Evolutionary conservation across 1,139 yeast species (phyloP).

Genomic region (Pichia sp.): DNA sequence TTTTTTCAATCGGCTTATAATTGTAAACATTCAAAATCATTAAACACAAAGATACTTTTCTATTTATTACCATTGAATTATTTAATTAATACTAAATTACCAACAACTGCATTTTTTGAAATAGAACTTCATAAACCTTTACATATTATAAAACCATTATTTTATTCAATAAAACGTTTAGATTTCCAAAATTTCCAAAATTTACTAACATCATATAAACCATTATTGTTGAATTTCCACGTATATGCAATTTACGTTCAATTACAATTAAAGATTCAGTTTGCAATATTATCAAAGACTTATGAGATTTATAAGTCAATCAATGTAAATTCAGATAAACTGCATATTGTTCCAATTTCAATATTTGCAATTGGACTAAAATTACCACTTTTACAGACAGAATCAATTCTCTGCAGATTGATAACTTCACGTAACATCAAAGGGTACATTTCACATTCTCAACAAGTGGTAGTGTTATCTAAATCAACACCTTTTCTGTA

Average conservation of each 20-base stretch:
- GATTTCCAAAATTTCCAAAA: constrained; percentile 45
- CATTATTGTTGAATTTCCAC: constrained; percentile 49
- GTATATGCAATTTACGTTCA: constrained; percentile 55
- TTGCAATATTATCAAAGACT: background rate
- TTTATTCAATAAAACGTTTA: constrained; percentile 48
- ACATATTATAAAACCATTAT: constrained; percentile 12
- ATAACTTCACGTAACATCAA: constrained; percentile 3
- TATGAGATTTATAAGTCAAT: background rate
- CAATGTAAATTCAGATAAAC: background rate
- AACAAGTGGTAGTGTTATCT: constrained; percentile 4
- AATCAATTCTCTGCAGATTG: constrained; percentile 3
- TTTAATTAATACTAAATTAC: constrained; percentile 38
- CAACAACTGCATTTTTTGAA: constrained; percentile 32
- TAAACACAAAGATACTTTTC: constrained; percentile 33
- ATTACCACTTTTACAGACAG: background rate
- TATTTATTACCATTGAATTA: constrained; percentile 52
- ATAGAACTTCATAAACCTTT: constrained; percentile 30
- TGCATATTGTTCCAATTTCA: constrained; percentile 35
- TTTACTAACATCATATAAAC: constrained; percentile 40
- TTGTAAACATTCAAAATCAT: constrained; percentile 31
- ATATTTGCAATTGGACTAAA: background rate
- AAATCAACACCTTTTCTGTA: constrained; percentile 6
- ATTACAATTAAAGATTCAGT: background rate
- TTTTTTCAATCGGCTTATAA: constrained; percentile 13
- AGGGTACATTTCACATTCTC: constrained; percentile 9